Conservation (phyloP, 257 asterid genomes). For the Nicotiana noctiflora region DNA sequence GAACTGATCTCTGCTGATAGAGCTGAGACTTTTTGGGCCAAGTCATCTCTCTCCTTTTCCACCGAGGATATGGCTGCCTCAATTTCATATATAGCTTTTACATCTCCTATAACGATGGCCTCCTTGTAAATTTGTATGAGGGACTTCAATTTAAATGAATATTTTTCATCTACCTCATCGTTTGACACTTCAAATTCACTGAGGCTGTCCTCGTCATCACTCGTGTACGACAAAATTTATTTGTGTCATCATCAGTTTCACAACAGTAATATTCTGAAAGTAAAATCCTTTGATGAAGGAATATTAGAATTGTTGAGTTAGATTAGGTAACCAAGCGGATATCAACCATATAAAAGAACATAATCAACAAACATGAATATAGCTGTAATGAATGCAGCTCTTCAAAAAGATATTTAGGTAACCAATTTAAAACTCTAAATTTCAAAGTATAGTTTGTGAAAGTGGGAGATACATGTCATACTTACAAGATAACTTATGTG, state of each 20-base stretch:
- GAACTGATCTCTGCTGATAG: constrained; percentile 54
- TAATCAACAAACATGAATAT: not conserved
- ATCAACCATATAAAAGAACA: not conserved
- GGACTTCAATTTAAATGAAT: constrained; percentile 28
- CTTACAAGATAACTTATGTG: not conserved
- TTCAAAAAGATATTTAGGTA: not conserved
- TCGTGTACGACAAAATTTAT: constrained; percentile 25
- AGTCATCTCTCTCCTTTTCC: constrained; percentile 53
- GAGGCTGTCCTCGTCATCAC: constrained; percentile 24
- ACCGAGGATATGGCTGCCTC: constrained; percentile 34
- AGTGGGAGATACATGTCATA: not conserved
- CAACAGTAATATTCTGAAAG: not conserved
- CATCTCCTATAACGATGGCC: constrained; percentile 54
- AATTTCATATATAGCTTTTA: constrained; percentile 34
- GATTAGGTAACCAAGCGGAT: not conserved
- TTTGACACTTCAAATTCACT: constrained; percentile 15
- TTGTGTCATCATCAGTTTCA: constrained; percentile 2
- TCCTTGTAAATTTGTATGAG: constrained; percentile 55
- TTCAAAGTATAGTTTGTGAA: not conserved
- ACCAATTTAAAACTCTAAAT: not conserved
- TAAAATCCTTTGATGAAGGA: not conserved
- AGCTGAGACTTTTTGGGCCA: constrained; percentile 40
- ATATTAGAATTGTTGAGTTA: not conserved
- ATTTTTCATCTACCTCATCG: constrained; percentile 18
- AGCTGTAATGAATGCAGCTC: not conserved